Evolutionary conservation across 2,329 filamentous ascomycete genomes (phyloP).

Genomic region (Camillea tinctor): DNA sequence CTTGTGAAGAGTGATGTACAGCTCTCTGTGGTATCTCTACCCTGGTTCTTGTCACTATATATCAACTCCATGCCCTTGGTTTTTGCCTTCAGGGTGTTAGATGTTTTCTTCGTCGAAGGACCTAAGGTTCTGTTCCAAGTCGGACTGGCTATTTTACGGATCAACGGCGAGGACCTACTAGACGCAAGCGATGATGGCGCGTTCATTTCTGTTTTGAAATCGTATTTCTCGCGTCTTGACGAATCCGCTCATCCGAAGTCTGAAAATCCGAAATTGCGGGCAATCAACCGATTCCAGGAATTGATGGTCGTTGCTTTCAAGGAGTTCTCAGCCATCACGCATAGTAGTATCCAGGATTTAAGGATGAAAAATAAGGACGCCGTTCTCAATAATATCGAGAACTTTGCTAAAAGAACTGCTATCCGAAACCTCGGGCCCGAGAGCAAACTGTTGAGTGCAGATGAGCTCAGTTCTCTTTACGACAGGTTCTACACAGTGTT

Average conservation of each 20-base stretch:
- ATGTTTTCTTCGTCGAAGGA: slow-evolving; percentile 97
- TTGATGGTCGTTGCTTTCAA: slow-evolving; percentile 99
- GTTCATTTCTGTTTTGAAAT: slow-evolving; percentile 94
- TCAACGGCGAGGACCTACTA: slow-evolving; percentile 93
- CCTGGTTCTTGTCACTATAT: slow-evolving; percentile 97
- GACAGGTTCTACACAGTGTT: slow-evolving; percentile 91
- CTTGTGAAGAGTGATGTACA: slow-evolving; percentile 97
- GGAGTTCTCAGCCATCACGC: slow-evolving; percentile 93
- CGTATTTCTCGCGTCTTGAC: slow-evolving; percentile 89
- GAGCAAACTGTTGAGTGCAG: slow-evolving; percentile 82
- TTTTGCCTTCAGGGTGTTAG: slow-evolving; percentile 92
- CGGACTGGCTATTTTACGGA: slow-evolving; percentile 90
- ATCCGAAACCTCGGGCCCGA: slow-evolving; percentile 94
- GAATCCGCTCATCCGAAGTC: slow-evolving; percentile 95
- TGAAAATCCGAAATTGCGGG: slow-evolving; percentile 89
- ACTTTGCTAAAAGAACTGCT: slow-evolving; percentile 93
- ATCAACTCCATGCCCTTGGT: slow-evolving; percentile 99
- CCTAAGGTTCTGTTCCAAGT: slow-evolving; percentile 98
- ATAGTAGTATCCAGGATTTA: slow-evolving; percentile 85
- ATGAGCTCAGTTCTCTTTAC: slow-evolving; percentile 87
- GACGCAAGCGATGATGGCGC: slow-evolving; percentile 93
- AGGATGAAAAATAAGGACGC: slow-evolving; percentile 90
- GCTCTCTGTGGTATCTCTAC: slow-evolving; percentile 92
- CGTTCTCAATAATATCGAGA: slow-evolving; percentile 94
- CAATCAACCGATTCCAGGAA: slow-evolving; percentile 94